phyloP scores from a whole-genome alignment of 2,329 filamentous ascomycete genomes.

The Claviceps purpurea region DNA sequence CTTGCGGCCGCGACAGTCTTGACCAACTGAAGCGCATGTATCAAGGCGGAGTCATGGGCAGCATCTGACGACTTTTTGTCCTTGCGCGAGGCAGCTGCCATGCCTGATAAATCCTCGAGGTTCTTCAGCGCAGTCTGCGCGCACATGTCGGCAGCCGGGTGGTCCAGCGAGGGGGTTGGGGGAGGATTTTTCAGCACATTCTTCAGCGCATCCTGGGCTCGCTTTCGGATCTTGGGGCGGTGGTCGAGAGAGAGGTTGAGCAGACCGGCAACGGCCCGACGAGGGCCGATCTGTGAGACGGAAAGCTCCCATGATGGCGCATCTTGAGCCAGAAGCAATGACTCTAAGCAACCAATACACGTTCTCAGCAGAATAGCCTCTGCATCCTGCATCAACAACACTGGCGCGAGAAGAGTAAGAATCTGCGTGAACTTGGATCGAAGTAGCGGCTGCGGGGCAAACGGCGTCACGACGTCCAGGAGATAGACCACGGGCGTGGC shows the following conservation, averaged over 20 bases:
- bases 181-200: conserved; percentile 75
- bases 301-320: conserved; percentile 75
- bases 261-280: conserved; percentile 75
- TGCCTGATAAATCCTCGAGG: conserved; percentile 58
- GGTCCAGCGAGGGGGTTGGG: conserved; percentile 82
- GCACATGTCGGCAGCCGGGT: conserved; percentile 92
- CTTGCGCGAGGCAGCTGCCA: conserved; percentile 50
- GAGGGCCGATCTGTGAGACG: conserved; percentile 69
- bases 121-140: conserved; percentile 79
- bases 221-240: conserved; percentile 84
- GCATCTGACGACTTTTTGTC: conserved; percentile 44
- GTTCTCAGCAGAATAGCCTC: conserved; percentile 78
- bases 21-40: conserved; percentile 83
- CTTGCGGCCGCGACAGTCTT: conserved; percentile 80
- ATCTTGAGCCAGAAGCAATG: conserved; percentile 83
- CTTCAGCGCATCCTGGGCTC: conserved; percentile 78
- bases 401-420: conserved; percentile 70
- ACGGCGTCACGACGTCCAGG: conserved; percentile 80
- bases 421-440: conserved; percentile 94
- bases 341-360: conserved; percentile 86
- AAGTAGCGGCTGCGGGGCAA: conserved; percentile 72
- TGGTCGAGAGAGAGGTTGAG: conserved; percentile 75
- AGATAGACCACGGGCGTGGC: conserved; percentile 85
- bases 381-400: conserved; percentile 64
- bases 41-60: conserved; percentile 66